Evolutionary conservation across 495 filamentous ascomycete genomes (phyloP).

Genomic region (Chaetomium tenue): DNA sequence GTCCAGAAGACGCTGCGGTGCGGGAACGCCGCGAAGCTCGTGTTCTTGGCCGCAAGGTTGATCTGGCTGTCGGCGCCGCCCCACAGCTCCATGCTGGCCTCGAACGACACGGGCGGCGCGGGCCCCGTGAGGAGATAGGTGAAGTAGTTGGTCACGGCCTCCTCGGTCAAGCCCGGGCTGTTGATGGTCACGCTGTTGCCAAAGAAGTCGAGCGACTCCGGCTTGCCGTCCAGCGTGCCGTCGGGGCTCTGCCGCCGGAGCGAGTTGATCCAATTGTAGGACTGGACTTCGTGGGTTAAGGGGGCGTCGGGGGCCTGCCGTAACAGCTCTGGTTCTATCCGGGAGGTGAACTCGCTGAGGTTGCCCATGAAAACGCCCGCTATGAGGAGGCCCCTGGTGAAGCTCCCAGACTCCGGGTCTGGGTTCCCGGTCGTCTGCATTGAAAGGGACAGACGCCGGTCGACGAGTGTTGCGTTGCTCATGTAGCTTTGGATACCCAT

Average conservation of each 20-base stretch:
- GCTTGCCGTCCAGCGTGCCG: constrained; percentile 6
- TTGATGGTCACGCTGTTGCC: constrained; percentile 25
- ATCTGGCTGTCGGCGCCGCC: constrained; percentile 25
- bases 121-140: constrained; percentile 11
- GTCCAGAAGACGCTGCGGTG: constrained; percentile 25
- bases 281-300: background rate
- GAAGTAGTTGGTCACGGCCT: constrained; percentile 17
- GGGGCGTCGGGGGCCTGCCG: background rate
- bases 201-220: constrained; percentile 22
- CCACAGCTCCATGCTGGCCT: constrained; percentile 26
- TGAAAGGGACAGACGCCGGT: constrained; percentile 12
- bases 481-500: constrained; percentile 14
- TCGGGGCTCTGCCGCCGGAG: constrained; percentile 14
- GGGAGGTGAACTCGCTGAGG: constrained; percentile 5
- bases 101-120: constrained; percentile 17
- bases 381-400: background rate
- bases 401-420: background rate
- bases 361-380: background rate
- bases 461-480: constrained; percentile 20
- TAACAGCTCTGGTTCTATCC: background rate
- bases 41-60: background rate
- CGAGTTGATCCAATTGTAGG: constrained; percentile 21
- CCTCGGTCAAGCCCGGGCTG: constrained; percentile 10
- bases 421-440: background rate
- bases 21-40: constrained; percentile 22